Conservation (phyloP, 2,329 filamentous ascomycete species). For the Camillea tinctor region DNA sequence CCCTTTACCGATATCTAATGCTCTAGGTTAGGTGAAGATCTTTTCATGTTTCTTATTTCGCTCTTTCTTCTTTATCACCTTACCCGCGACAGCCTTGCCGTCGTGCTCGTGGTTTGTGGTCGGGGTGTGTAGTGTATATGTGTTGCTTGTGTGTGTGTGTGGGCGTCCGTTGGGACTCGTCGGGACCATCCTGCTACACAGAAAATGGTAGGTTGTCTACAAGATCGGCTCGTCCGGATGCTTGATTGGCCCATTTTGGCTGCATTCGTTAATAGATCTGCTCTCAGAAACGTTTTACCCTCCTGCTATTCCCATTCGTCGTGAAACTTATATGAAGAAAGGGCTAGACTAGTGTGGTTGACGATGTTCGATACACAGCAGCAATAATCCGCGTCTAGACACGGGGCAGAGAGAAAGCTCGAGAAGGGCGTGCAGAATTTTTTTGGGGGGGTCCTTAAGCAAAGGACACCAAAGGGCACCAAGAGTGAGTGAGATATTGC, state of each 20-base stretch:
- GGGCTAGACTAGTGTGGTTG: not conserved
- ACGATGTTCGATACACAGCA: not conserved
- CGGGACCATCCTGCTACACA: constrained; percentile 9
- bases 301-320: not conserved
- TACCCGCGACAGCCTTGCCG: constrained; percentile 15
- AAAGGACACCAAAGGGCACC: no score
- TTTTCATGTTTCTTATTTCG: constrained; percentile 2
- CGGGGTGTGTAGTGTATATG: no score
- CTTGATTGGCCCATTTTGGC: constrained; percentile 6
- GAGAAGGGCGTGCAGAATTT: not conserved
- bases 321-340: not conserved
- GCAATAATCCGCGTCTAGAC: not conserved
- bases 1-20: not conserved
- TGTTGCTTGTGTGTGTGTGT: no score
- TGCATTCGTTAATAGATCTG: not conserved
- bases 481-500: not conserved
- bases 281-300: not conserved
- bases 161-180: constrained; percentile 8
- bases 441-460: not conserved
- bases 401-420: not conserved
- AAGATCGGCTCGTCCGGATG: constrained; percentile 12
- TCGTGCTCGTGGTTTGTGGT: not conserved
- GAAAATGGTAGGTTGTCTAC: constrained; percentile 3
- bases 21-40: not conserved
- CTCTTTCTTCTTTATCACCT: constrained; percentile 10